Conservation (phyloP, 208 protist species). For the Leishmania gerbilli region DNA sequence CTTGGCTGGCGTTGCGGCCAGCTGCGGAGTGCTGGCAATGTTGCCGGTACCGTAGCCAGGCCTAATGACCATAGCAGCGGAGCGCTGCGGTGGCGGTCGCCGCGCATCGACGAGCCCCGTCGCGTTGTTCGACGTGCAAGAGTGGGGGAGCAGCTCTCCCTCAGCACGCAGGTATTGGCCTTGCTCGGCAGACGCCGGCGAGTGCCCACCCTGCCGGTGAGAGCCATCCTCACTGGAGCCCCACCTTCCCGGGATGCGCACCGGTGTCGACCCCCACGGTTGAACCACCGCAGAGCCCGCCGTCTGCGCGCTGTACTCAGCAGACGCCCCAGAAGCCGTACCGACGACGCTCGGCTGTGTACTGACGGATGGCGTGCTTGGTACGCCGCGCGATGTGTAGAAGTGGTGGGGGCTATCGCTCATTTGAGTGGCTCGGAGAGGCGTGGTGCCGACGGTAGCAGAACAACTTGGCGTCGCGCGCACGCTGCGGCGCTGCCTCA, state of each 20-base stretch:
- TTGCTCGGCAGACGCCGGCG: slow-evolving; percentile 22
- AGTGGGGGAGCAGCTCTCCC: slow-evolving; percentile 6
- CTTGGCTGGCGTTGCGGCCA: not conserved
- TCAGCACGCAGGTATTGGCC: slow-evolving; percentile 18
- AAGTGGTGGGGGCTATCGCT: not conserved
- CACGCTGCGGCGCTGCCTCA: slow-evolving; percentile 23
- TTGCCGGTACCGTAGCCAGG: not conserved
- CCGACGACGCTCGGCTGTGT: not conserved
- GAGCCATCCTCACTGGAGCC: slow-evolving; percentile 25
- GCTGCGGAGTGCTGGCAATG: slow-evolving; percentile 6
- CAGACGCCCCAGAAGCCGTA: not conserved
- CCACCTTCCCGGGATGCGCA: slow-evolving; percentile 16
- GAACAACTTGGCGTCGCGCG: slow-evolving; percentile 14
- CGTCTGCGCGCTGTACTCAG: not conserved
- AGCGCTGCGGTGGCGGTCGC: slow-evolving; percentile 4
- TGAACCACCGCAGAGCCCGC: not conserved
- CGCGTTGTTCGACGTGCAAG: not conserved
- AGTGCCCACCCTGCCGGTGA: slow-evolving; percentile 27
- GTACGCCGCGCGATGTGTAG: not conserved
- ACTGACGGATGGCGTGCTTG: not conserved
- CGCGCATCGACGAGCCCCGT: not conserved
- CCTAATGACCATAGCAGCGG: slow-evolving; percentile 6
- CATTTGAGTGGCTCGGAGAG: not conserved
- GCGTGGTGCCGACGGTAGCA: not conserved
- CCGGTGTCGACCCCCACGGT: slow-evolving; percentile 15